Evolutionary conservation across 345 rosid genomes (phyloP), one percentile per base, ranked within the genome.

Genomic region (Combretum micranthum): DNA sequence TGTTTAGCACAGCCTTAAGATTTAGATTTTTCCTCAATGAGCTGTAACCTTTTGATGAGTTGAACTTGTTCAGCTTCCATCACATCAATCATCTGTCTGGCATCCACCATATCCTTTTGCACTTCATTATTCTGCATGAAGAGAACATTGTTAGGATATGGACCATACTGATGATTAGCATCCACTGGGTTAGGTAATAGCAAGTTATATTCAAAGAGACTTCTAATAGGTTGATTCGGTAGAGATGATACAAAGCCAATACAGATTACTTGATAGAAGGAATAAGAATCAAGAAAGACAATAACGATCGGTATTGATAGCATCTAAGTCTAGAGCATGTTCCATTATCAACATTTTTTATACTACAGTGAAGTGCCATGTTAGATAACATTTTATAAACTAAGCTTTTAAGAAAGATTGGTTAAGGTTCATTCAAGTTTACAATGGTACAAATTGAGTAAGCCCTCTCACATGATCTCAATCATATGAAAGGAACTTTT

Each of bases 151-250:
- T 50, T 20, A 59, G 55, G 55, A 47, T 65, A 52, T 62, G 78
- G 49, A 65, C 58, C 57, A 55, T 57, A 65, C 59, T 75, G 47
- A 57, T 70, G 63, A 64, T 71, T 57, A 52, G 64, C 69, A 65
- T 71, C 74, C 62, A 68, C 74, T 60, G 9, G 39, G 39, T 32
- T 32, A 32, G 6, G 39, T 54, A 67, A 64, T 59, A 69, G 63
- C 60, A 57, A 53, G 58, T 78, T 80, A 59, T 75, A 86, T 59
- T 47, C 70, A 32, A 55, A 68, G 64, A 75, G 84, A 66, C 73
- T 70, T 51, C 56, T 68, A 56, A 56, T 32, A 32, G 39, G 9
- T 11, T 32, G 39, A 32, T 7, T 7, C 9, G 10, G 9, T 7
- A 32, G 9, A 32, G 39, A 10, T 32, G 7, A 32, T 32, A 6